A percentile compares a stretch with the other conserved stretches of the same genome.
Conservation (phyloP, 257 asterid species). For the Nicotiana knightiana region DNA sequence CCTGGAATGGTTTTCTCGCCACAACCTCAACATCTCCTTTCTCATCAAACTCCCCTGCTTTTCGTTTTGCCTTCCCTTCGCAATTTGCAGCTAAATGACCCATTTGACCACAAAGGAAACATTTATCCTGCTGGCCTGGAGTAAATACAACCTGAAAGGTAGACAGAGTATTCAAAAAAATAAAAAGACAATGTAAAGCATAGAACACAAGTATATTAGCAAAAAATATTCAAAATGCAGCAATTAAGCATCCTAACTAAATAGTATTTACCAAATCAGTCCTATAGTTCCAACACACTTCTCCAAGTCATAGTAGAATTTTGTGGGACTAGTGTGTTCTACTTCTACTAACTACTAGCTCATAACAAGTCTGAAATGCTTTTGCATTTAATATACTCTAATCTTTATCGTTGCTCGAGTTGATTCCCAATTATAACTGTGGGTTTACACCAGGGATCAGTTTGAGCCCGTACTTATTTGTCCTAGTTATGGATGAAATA, state of each 20-base stretch:
- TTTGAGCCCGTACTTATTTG: no score
- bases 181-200: not conserved
- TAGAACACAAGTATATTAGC: not conserved
- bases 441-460: no score
- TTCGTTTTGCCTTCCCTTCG: constrained; percentile 89
- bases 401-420: not conserved
- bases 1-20: constrained; percentile 94
- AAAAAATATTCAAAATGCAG: not conserved
- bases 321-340: not conserved
- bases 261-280: no score
- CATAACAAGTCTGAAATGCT: not conserved
- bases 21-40: constrained; percentile 65
- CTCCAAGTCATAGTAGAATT: not conserved
- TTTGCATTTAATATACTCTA: not conserved
- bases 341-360: not conserved
- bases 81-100: constrained; percentile 93
- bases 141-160: constrained; percentile 67
- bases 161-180: not conserved
- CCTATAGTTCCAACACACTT: no score
- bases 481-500: no score
- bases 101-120: constrained; percentile 94
- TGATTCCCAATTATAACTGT: not conserved
- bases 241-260: not conserved
- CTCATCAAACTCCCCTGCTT: constrained; percentile 95
- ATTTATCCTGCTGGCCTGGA: constrained; percentile 96